phyloP scores from a whole-genome alignment of 140 eudicot genomes.

The Senecio squalidus region DNA sequence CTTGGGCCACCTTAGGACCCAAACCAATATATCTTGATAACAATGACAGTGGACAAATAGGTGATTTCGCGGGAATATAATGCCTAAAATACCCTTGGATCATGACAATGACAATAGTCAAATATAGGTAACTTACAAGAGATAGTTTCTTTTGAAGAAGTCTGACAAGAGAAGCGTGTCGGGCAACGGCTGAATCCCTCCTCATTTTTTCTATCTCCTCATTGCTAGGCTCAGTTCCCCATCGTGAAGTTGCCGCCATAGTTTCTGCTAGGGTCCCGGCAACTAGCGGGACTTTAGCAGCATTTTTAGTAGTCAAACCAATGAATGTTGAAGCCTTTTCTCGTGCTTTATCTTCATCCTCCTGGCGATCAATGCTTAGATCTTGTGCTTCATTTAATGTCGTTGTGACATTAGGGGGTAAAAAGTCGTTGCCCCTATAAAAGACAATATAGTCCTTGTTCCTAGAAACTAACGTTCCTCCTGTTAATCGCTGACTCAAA shows the following conservation, averaged over 20 bases:
- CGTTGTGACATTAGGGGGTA: conserved; percentile 61
- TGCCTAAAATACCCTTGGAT: conserved; percentile 1
- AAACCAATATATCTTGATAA: background rate
- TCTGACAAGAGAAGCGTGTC: conserved; percentile 73
- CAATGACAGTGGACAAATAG: background rate
- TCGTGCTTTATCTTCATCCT: conserved; percentile 84
- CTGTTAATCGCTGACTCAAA: conserved; percentile 69
- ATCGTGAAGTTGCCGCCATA: conserved; percentile 77
- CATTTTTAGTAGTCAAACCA: conserved; percentile 30
- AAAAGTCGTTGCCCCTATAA: conserved; percentile 92
- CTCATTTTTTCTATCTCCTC: conserved; percentile 63
- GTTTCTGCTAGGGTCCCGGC: conserved; percentile 95
- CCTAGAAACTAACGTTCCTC: conserved; percentile 84
- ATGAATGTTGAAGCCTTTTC: conserved; percentile 41
- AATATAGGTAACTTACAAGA: conserved; percentile 44
- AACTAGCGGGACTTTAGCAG: conserved; percentile 41
- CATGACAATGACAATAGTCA: background rate
- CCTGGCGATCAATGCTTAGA: conserved; percentile 40
- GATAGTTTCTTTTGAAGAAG: conserved; percentile 65
- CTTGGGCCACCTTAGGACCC: conserved; percentile 11
- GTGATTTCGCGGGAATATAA: background rate
- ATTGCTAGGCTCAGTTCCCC: conserved; percentile 57
- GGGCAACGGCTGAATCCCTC: conserved; percentile 63
- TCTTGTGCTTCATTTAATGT: conserved; percentile 53
- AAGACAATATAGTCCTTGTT: conserved; percentile 88